Evolutionary conservation across 177 flowering plant species (phyloP), one percentile per base, ranked within the genome.

Genomic region (Telopea speciosissima): DNA sequence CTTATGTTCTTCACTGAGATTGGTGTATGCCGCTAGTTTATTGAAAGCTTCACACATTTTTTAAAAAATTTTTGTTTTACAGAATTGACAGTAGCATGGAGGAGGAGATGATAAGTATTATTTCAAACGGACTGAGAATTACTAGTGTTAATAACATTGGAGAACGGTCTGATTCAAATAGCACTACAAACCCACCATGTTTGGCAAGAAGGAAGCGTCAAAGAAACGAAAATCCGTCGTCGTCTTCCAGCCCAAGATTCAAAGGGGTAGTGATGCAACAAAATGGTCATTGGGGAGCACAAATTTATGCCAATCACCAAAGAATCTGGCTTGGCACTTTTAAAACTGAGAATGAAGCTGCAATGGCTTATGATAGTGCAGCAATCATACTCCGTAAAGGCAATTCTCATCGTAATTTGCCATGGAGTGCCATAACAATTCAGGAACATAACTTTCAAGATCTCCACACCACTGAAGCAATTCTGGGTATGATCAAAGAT

Each of bases 271-370:
- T 76, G 0, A 28, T 69, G 1, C 85, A 80, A 58, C 77, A 68
- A 8, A 83, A 80, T 63, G 86, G 86, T 1, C 77, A 79, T 13
- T 83, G 84, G 83, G 82, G 86, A 1, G 86, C 86, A 10, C 86
- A 83, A 49, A 83, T 83, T 5, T 83, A 81, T 58, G 81, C 78
- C 1, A 77, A 77, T 67, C 81, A 83, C 40, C 77, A 73, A 19
- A 66, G 82, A 16, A 76, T 81, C 21, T 83, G 86, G 86, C 66
- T 81, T 3, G 85, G 85, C 0, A 81, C 83, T 2, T 83, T 81
- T 65, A 77, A 71, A 13, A 68, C 78, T 0, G 82, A 81, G 66
- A 70, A 31, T 1, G 76, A 67, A 24, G 83, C 85, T 4, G 85
- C 85, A 1, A 68, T 36, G 72, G 85, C 83, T 0, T 81, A 81